Conservation (phyloP, 2,329 filamentous ascomycete genomes). For the Apiospora malaysiana region DNA sequence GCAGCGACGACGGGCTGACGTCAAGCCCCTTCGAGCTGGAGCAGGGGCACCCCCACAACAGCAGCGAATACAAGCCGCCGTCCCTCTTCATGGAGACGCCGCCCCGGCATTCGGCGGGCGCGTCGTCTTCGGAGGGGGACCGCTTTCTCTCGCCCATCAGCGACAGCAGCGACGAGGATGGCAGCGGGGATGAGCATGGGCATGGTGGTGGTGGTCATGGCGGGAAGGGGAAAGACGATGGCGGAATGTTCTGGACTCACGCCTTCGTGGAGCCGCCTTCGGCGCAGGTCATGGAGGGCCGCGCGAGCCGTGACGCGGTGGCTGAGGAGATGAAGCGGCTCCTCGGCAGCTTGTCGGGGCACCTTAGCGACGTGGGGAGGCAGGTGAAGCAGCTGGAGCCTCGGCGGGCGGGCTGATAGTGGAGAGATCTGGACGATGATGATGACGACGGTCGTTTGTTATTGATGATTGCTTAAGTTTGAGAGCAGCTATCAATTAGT, state of each 20-base stretch:
- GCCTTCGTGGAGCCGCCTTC: constrained; percentile 51
- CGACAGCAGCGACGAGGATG: neutral
- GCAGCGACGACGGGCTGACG: constrained; percentile 60
- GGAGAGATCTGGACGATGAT: constrained; percentile 2
- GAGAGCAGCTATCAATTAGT: no score
- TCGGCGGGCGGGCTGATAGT: constrained; percentile 33
- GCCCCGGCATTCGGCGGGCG: neutral
- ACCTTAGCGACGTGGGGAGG: constrained; percentile 51
- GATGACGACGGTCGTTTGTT: neutral
- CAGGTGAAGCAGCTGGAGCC: constrained; percentile 48
- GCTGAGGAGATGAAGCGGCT: constrained; percentile 56
- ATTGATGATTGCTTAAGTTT: no score
- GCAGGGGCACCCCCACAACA: constrained; percentile 62
- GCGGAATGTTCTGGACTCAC: neutral
- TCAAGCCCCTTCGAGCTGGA: constrained; percentile 65
- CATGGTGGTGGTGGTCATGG: neutral
- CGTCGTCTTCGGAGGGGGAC: no score
- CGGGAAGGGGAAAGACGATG: no score
- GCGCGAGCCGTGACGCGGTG: constrained; percentile 56
- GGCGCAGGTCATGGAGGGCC: constrained; percentile 58
- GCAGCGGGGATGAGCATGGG: neutral
- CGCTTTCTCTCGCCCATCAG: no score
- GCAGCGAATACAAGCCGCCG: constrained; percentile 24
- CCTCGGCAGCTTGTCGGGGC: constrained; percentile 54
- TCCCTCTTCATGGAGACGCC: neutral